phyloP scores from a whole-genome alignment of 2,329 filamentous ascomycete species.

The Helotiales sp. region DNA sequence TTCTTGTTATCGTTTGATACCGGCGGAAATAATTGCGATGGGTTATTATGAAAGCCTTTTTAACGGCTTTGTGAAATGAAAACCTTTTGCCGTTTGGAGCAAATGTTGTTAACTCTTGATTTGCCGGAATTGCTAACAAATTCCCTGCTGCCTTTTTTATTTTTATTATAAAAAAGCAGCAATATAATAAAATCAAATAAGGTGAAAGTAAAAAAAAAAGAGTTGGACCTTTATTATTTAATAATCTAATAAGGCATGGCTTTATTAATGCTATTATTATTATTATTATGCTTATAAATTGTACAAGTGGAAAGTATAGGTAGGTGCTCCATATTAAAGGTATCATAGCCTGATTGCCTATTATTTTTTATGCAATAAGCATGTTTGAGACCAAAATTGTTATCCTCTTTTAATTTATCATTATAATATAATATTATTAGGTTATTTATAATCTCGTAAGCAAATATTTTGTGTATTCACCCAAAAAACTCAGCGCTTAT shows the following conservation, averaged over 20 bases:
- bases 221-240: background rate
- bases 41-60: background rate
- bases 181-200: background rate
- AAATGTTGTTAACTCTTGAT: background rate
- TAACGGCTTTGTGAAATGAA: background rate
- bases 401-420: background rate
- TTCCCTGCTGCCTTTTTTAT: constrained; percentile 2
- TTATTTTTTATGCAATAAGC: background rate
- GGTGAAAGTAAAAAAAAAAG: background rate
- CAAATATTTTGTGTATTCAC: background rate
- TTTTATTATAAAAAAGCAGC: background rate
- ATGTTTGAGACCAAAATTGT: background rate
- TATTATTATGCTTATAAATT: background rate
- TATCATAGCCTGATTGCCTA: constrained; percentile 3
- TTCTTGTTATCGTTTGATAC: background rate
- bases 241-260: background rate
- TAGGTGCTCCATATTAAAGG: background rate
- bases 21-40: background rate
- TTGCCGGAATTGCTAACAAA: background rate
- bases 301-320: background rate
- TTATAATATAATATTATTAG: background rate
- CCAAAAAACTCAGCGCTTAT: constrained; percentile 3
- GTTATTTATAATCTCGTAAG: constrained; percentile 1
- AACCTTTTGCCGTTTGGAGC: constrained; percentile 1
- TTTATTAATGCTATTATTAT: background rate